Conservation (phyloP, 768 basidiomycete species). For the Suillus weaverae region DNA sequence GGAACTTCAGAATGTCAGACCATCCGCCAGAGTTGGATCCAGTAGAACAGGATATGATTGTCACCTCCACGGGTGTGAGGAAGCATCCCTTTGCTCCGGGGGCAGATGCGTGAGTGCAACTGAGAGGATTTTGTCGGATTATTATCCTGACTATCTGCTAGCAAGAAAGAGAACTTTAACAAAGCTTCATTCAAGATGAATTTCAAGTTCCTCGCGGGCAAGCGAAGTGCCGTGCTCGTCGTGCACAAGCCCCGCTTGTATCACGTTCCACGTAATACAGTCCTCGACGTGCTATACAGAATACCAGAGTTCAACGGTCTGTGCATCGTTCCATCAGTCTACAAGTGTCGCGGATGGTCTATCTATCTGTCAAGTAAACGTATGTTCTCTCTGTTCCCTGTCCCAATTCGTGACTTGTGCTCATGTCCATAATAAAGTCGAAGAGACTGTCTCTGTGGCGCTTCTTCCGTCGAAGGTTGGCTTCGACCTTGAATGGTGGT, state of each 20-base stretch:
- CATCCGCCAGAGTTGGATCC: conserved; percentile 16
- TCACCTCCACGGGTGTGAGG: conserved; percentile 26
- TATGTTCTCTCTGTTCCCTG: not conserved
- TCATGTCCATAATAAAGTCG: conserved; percentile 16
- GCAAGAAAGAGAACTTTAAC: conserved; percentile 25
- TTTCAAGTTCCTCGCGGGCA: conserved; percentile 33
- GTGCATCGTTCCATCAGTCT: conserved; percentile 31
- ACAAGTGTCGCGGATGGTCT: conserved; percentile 34
- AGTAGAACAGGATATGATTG: conserved; percentile 23
- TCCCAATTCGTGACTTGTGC: conserved; percentile 1
- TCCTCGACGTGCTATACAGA: conserved; percentile 27
- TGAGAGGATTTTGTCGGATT: not conserved
- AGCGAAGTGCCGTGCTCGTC: conserved; percentile 33
- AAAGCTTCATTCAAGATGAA: conserved; percentile 33
- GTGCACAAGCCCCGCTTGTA: conserved; percentile 29
- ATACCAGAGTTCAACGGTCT: conserved; percentile 28
- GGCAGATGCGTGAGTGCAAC: conserved; percentile 23
- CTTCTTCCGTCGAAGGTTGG: conserved; percentile 16
- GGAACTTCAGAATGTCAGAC: conserved; percentile 10
- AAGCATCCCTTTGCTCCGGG: conserved; percentile 9
- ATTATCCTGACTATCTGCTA: not conserved
- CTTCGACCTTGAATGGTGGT: conserved; percentile 21
- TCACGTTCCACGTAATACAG: conserved; percentile 19
- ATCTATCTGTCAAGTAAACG: conserved; percentile 35
- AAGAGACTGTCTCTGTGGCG: conserved; percentile 26